phyloP scores from a whole-genome alignment of 2,329 filamentous ascomycete genomes.

The Raffaelea ambrosiae region DNA sequence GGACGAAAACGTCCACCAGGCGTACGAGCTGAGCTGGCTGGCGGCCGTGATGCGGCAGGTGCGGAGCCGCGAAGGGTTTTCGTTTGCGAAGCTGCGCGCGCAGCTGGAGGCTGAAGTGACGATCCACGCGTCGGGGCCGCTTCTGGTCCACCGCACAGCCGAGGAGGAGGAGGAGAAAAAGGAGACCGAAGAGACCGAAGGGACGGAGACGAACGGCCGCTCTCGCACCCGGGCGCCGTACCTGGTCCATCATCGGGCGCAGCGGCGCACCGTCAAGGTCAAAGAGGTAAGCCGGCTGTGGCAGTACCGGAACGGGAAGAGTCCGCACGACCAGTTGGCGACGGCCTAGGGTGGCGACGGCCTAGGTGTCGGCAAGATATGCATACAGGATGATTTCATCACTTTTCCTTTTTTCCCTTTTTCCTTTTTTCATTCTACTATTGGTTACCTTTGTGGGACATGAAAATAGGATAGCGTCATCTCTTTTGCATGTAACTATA shows the following conservation, averaged over 20 bases:
- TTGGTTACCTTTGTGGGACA: too few relatives aligned
- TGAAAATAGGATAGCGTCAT: too few relatives aligned
- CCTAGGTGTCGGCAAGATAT: too few relatives aligned
- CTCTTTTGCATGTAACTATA: too few relatives aligned
- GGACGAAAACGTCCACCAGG: conserved; percentile 34
- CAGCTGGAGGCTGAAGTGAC: conserved; percentile 18
- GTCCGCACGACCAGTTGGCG: conserved; percentile 31
- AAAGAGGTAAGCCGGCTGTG: conserved; percentile 55
- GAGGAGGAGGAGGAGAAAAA: too few relatives aligned
- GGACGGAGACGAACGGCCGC: not conserved
- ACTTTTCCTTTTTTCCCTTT: not conserved
- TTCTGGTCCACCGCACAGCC: conserved; percentile 1
- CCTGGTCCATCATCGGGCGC: conserved; percentile 6
- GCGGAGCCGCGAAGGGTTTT: conserved; percentile 22
- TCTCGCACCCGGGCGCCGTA: too few relatives aligned
- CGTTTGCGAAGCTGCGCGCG: not conserved
- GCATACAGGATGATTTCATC: too few relatives aligned
- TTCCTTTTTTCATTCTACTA: too few relatives aligned
- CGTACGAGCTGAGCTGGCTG: conserved; percentile 37
- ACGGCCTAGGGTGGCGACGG: not conserved
- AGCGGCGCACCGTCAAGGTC: conserved; percentile 35
- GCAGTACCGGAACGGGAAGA: conserved; percentile 52
- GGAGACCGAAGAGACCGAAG: too few relatives aligned
- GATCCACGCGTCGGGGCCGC: conserved; percentile 18
- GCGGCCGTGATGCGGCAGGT: conserved; percentile 30